A percentile compares a stretch with the other conserved stretches of the same genome.
These are phyloP conservation scores for Aspergillus panamensis DNA, from an alignment of 495 filamentous ascomycete species.

Conservation along the genomic window DNA sequence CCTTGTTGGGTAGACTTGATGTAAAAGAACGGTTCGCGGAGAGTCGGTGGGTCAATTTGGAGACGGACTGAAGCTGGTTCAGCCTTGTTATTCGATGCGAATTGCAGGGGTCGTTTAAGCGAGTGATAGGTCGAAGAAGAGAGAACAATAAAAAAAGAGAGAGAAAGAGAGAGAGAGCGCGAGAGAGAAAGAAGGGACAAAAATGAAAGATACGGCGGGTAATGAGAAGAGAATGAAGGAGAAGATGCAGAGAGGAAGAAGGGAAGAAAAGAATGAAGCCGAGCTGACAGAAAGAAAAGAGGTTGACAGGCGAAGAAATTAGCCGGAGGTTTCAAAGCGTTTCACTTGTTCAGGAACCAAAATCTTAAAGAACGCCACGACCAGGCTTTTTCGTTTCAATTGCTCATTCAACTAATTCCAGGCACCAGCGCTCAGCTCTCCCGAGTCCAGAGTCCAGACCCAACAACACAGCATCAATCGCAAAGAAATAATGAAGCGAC, in stretches of 20 bases:
- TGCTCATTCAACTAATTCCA: background rate
- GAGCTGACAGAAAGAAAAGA: background rate
- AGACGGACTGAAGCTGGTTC: background rate
- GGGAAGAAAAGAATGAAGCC: background rate
- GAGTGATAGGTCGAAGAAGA: background rate
- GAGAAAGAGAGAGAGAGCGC: background rate
- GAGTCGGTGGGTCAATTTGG: background rate
- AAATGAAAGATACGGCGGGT: background rate
- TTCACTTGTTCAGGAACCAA: slow-evolving; percentile 1
- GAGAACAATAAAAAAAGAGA: background rate
- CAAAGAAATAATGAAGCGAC: background rate
- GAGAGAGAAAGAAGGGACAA: background rate
- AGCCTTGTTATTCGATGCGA: background rate
- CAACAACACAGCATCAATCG: background rate
- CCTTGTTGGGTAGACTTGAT: background rate
- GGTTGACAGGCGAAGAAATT: background rate
- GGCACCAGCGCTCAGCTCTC: background rate
- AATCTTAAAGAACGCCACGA: background rate
- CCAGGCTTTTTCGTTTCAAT: background rate
- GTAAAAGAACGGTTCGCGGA: background rate
- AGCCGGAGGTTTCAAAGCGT: slow-evolving; percentile 4
- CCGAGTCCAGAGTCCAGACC: background rate
- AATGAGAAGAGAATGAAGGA: slow-evolving; percentile 2
- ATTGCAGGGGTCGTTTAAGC: slow-evolving; percentile 3
- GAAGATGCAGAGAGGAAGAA: slow-evolving; percentile 1